Evolutionary conservation across 495 filamentous ascomycete genomes (phyloP).

Genomic region (Hypoxylon rickii): DNA sequence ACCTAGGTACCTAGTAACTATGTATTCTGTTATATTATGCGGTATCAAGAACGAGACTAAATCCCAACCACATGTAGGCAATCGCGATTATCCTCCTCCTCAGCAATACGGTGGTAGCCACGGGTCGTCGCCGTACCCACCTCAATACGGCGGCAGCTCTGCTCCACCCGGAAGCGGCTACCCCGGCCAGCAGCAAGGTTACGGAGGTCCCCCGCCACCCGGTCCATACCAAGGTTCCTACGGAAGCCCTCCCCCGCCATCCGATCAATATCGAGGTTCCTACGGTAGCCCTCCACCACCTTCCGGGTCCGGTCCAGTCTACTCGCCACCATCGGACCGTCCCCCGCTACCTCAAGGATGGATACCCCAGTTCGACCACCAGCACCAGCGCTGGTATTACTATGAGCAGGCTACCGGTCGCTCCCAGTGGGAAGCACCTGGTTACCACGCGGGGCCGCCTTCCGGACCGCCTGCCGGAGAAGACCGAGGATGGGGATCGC

Average conservation of each 20-base stretch:
- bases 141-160: conserved; percentile 17
- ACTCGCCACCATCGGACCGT: conserved; percentile 50
- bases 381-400: conserved; percentile 63
- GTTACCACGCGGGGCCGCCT: conserved; percentile 19
- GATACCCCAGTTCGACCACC: conserved; percentile 63
- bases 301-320: conserved; percentile 21
- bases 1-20: neutral
- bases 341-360: conserved; percentile 63
- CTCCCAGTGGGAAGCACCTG: conserved; percentile 63
- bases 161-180: conserved; percentile 24
- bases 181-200: conserved; percentile 15
- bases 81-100: conserved; percentile 32
- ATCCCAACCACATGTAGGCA: conserved; percentile 14
- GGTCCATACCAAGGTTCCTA: conserved; percentile 19
- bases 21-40: too few species aligned
- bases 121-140: conserved; percentile 14
- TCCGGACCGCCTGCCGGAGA: neutral
- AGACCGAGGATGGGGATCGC: conserved; percentile 17
- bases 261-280: conserved; percentile 25
- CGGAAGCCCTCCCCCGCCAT: too few species aligned
- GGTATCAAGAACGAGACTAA: too few species aligned
- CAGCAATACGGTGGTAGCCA: conserved; percentile 29
- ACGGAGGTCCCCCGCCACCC: neutral
- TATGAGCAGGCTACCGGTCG: conserved; percentile 62
- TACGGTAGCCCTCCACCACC: conserved; percentile 38